phyloP scores from a whole-genome alignment of 192 early-diverging fungal species.

The Coemansia sp. region DNA sequence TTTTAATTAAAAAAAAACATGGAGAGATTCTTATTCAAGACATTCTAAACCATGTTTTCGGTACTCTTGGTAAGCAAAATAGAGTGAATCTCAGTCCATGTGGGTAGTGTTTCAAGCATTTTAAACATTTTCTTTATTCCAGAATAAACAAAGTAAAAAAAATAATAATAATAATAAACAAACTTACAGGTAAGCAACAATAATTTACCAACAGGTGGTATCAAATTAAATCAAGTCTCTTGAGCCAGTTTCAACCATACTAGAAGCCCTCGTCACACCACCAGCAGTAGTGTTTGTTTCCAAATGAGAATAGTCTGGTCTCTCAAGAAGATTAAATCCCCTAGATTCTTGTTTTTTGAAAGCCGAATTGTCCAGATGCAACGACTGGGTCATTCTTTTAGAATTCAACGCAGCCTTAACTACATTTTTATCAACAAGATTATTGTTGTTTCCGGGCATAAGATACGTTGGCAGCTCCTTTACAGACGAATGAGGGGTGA shows the following conservation, averaged over 20 bases:
- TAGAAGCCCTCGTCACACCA: background rate
- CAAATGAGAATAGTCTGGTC: constrained; percentile 30
- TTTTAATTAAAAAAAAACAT: background rate
- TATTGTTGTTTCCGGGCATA: background rate
- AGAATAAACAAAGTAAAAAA: no score
- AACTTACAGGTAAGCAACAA: no score
- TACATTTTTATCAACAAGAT: background rate
- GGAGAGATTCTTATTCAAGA: background rate
- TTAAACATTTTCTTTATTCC: no score
- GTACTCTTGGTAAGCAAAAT: background rate
- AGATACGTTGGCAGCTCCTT: constrained; percentile 24
- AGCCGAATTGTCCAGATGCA: constrained; percentile 16
- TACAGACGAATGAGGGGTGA: constrained; percentile 12
- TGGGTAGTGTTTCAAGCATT: no score
- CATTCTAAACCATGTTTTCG: background rate
- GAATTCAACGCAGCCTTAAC: background rate
- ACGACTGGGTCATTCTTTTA: constrained; percentile 21
- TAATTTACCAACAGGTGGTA: no score
- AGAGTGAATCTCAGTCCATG: no score
- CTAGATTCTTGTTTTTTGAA: constrained; percentile 20
- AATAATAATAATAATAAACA: no score
- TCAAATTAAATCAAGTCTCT: background rate
- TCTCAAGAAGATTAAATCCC: constrained; percentile 17
- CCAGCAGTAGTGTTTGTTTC: background rate
- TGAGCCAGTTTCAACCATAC: background rate